phyloP scores from a whole-genome alignment of 176 grass and related monocot genomes.

The Themeda triandra region DNA sequence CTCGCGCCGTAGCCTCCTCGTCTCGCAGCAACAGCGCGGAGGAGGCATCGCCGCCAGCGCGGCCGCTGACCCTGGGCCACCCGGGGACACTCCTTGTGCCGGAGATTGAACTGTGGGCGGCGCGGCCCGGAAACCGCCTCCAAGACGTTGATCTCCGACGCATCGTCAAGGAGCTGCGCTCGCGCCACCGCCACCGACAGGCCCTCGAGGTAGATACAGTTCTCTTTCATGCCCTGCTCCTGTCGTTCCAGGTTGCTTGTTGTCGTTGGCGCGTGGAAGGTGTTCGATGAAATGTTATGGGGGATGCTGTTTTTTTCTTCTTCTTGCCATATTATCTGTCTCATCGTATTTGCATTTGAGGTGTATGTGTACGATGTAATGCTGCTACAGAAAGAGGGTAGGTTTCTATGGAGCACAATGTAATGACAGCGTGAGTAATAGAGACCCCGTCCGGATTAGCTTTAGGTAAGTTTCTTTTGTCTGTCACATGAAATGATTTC shows the following conservation, averaged over 20 bases:
- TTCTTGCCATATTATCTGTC: too few species aligned
- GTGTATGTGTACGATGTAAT: neutral
- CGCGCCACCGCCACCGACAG: constrained; percentile 53
- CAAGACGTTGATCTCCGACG: constrained; percentile 45
- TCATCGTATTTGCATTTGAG: too few species aligned
- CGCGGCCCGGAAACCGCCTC: constrained; percentile 36
- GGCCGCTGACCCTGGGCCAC: neutral
- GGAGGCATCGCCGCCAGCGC: too few species aligned
- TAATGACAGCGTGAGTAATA: too few species aligned
- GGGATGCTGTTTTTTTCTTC: neutral
- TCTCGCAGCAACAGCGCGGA: too few species aligned
- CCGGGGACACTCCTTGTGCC: constrained; percentile 60
- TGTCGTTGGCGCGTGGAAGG: neutral
- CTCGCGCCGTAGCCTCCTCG: too few species aligned
- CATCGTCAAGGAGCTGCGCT: constrained; percentile 56
- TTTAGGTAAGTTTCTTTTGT: too few species aligned
- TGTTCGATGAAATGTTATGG: constrained; percentile 3
- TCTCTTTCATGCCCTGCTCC: neutral
- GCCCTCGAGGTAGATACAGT: constrained; percentile 74
- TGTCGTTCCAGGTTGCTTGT: neutral
- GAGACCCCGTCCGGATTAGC: too few species aligned
- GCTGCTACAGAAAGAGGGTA: neutral
- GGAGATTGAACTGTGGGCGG: constrained; percentile 66
- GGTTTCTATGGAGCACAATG: neutral
- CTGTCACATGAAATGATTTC: too few species aligned